These are phyloP conservation scores for Xylariaceae sp. DNA, from an alignment of 2,329 filamentous ascomycete genomes.

Conservation along the genomic window DNA sequence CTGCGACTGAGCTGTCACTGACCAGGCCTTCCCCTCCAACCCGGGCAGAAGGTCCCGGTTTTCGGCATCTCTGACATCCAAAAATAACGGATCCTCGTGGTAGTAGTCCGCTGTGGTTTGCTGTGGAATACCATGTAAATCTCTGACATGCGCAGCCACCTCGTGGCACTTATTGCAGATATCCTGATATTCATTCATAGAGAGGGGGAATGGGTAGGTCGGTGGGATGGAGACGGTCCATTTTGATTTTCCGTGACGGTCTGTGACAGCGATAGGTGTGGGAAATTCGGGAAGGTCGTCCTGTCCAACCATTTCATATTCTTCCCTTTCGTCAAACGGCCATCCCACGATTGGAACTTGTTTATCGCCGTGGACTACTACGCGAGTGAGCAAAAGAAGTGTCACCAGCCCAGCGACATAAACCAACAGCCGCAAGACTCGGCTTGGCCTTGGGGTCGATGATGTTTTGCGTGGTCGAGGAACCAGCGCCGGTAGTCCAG, in stretches of 20 bases:
- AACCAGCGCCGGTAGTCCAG: slow-evolving; percentile 64
- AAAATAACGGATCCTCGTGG: slow-evolving; percentile 61
- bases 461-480: slow-evolving; percentile 62
- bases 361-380: slow-evolving; percentile 30
- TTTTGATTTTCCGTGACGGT: slow-evolving; percentile 58
- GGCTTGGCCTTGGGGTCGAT: slow-evolving; percentile 52
- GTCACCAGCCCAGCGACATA: slow-evolving; percentile 49
- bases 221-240: slow-evolving; percentile 82
- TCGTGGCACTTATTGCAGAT: slow-evolving; percentile 66
- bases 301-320: slow-evolving; percentile 65
- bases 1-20: slow-evolving; percentile 31
- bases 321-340: slow-evolving; percentile 36
- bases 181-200: slow-evolving; percentile 61
- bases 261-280: slow-evolving; percentile 66
- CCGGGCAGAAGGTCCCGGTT: slow-evolving; percentile 56
- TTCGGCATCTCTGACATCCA: slow-evolving; percentile 73
- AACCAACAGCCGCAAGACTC: slow-evolving; percentile 52
- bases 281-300: slow-evolving; percentile 66
- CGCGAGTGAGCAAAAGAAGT: slow-evolving; percentile 47
- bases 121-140: slow-evolving; percentile 45
- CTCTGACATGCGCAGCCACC: slow-evolving; percentile 55
- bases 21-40: slow-evolving; percentile 36
- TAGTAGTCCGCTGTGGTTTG: slow-evolving; percentile 52
- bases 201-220: slow-evolving; percentile 62
- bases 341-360: slow-evolving; percentile 35